Evolutionary conservation across 148 eudicot genomes (phyloP), one percentile per base, ranked within the genome.

Genomic region (Polygonum maritimum): DNA sequence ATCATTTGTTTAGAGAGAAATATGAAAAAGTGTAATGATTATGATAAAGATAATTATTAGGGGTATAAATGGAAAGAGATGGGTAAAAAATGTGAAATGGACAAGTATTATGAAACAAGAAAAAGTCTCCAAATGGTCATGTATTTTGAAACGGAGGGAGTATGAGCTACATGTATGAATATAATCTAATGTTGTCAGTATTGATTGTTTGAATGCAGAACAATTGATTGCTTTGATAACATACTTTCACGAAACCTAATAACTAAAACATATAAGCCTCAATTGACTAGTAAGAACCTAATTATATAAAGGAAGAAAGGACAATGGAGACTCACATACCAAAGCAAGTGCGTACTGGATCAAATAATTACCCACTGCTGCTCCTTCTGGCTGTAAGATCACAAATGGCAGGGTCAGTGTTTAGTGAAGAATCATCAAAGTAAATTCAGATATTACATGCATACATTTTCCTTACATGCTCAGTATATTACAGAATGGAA

Each of bases 301-400:
- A 19, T 11, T 18, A 57, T 22, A 15, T 21, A 72, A 15, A 18
- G 35, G 45, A 69, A 8, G 73, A 38, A 69, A 16, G 6, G 26
- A 69, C 7, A 13, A 13, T 60, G 39, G 58, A 38, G 58, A 75
- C 80, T 26, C 1, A 80, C 92, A 63, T 83, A 93, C 98, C 97
- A 92, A 83, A 74, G 98, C 97, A 45, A 94, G 85, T 21, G 98
- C 98, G 87, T 90, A 94, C 79, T 94, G 97, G 77, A 94, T 94
- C n/a, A 94, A 88, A 78, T 90, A 94, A 87, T 92, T 92, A 81
- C 85, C 76, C 31, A 82, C 85, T 47, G 97, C 97, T 73, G 98
- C 97, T 76, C 97, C 98, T 83, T 94, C 98, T 40, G 98, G 98
- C 98, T 94, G 93, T 67, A 22, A 78, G 73, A 57, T 22, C 67